Evolutionary conservation across 2,329 filamentous ascomycete genomes (phyloP).

Genomic region (Ampelomyces quisqualis): DNA sequence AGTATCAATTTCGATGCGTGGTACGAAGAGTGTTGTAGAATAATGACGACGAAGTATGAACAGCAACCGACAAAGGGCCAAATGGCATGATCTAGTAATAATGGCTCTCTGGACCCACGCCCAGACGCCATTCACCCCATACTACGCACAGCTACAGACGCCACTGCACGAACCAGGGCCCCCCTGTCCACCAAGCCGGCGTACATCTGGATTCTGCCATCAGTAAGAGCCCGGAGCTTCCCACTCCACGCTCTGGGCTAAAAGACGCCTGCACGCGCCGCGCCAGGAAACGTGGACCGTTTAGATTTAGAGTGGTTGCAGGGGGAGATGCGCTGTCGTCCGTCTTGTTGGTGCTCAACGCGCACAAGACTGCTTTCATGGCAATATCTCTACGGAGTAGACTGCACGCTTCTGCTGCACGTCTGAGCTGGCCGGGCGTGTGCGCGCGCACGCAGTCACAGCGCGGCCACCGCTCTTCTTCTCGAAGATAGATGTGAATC

Average conservation of each 20-base stretch:
- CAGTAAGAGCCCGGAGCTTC: conserved; percentile 34
- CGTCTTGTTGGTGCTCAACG: conserved; percentile 37
- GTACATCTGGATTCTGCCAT: conserved; percentile 37
- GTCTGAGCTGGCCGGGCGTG: conserved; percentile 38
- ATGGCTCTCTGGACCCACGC: conserved; percentile 28
- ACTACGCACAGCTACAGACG: conserved; percentile 32
- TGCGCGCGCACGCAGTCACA: conserved; percentile 14
- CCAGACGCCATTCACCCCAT: conserved; percentile 45
- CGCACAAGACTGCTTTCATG: conserved; percentile 30
- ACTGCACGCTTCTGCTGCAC: conserved; percentile 25
- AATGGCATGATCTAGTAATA: conserved; percentile 38
- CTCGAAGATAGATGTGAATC: conserved; percentile 30
- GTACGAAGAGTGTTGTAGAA: too few relatives aligned
- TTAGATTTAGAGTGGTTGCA: conserved; percentile 33
- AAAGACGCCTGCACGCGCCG: too few relatives aligned
- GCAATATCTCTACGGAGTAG: conserved; percentile 31
- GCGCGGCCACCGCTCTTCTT: conserved; percentile 20
- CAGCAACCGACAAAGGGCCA: too few relatives aligned
- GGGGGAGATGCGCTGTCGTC: conserved; percentile 44
- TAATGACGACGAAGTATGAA: too few relatives aligned
- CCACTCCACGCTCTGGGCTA: conserved; percentile 38
- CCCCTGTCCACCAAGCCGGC: too few relatives aligned
- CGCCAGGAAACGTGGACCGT: conserved; percentile 43
- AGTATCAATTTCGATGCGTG: conserved; percentile 16
- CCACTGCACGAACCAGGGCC: conserved; percentile 34